These are phyloP conservation scores for Lolium rigidum DNA, from an alignment of 176 grass and related monocot genomes.

Conservation along the genomic window DNA sequence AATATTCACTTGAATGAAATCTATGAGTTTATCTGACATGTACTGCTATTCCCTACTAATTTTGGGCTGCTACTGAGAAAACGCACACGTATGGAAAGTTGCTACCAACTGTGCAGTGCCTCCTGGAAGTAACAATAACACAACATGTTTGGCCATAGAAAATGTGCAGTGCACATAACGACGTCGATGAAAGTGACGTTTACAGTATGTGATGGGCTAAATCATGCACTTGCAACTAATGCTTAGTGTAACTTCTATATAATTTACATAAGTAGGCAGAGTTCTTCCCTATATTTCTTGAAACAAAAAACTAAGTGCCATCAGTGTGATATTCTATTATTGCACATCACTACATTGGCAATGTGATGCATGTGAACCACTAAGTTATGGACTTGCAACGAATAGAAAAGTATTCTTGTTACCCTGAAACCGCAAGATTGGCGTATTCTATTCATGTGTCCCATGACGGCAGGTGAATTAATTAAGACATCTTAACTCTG, in stretches of 20 bases:
- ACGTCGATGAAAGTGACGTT: not conserved
- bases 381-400: not conserved
- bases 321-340: not conserved
- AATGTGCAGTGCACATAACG: not conserved
- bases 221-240: not conserved
- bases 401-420: not conserved
- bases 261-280: not conserved
- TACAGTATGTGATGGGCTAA: not conserved
- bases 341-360: not conserved
- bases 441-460: slow-evolving; percentile 6
- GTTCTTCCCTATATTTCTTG: not conserved
- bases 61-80: slow-evolving; percentile 16
- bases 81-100: not conserved
- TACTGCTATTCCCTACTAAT: slow-evolving; percentile 1
- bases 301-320: not conserved
- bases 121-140: not conserved
- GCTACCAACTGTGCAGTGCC: not conserved
- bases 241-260: too few relatives aligned
- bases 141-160: not conserved
- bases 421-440: slow-evolving; percentile 11
- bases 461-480: not conserved
- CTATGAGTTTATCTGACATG: not conserved
- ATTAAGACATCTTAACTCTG: not conserved
- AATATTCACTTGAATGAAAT: slow-evolving; percentile 19
- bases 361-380: not conserved